phyloP scores from a whole-genome alignment of 2,329 filamentous ascomycete genomes.

The Didymosphaeria variabile region DNA sequence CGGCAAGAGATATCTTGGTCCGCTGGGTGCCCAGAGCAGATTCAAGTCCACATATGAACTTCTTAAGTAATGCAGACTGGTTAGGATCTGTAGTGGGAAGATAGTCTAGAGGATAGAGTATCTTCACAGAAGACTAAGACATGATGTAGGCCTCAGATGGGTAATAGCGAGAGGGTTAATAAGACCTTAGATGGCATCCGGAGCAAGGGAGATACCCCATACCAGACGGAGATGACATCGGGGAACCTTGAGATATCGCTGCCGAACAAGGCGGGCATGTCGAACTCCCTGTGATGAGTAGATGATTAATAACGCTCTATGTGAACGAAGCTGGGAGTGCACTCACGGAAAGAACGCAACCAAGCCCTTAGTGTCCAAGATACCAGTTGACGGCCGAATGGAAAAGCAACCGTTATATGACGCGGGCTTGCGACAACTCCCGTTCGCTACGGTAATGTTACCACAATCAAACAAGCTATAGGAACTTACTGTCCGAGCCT shows the following conservation, averaged over 20 bases:
- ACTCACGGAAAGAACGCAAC: slow-evolving; percentile 7
- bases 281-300: slow-evolving; percentile 3
- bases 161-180: no score
- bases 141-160: no score
- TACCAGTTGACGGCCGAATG: slow-evolving; percentile 10
- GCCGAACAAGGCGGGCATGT: slow-evolving; percentile 15
- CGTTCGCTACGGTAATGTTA: slow-evolving; percentile 11
- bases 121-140: not conserved
- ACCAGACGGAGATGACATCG: slow-evolving; percentile 8
- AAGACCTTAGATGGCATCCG: not conserved
- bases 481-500: slow-evolving; percentile 32
- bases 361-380: slow-evolving; percentile 3
- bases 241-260: slow-evolving; percentile 9
- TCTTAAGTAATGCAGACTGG: slow-evolving; percentile 5
- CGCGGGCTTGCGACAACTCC: slow-evolving; percentile 18
- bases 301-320: not conserved
- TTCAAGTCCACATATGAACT: slow-evolving; percentile 10
- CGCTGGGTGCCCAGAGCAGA: not conserved
- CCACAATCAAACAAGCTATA: not conserved
- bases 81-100: slow-evolving; percentile 10
- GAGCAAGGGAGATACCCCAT: slow-evolving; percentile 10
- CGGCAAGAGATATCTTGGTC: slow-evolving; percentile 14
- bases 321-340: not conserved
- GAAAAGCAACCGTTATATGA: slow-evolving; percentile 12
- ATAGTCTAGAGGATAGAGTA: slow-evolving; percentile 15